Base-by-base conservation (phyloP, 1,284 basidiomycete species). In the Marasmius tenuissimus region DNA sequence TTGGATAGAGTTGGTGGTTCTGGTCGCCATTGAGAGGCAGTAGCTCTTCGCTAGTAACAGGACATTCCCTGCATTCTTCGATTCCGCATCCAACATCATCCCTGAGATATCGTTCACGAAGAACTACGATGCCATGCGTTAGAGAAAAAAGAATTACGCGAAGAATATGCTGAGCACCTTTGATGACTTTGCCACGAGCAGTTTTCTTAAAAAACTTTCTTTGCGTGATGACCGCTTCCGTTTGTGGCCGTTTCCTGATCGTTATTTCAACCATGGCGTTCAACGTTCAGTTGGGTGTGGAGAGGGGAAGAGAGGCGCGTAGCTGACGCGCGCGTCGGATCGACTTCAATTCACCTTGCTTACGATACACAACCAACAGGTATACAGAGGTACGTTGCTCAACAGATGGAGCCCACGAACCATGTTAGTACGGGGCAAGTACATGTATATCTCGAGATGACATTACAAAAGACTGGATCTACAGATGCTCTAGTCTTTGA, bases 201-300 rank as follows among this genome's bases (percentile, higher is more conserved):
- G 97, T 98, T 78, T 99, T 99, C 76, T 93, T 95, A 80, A 94
- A 91, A 73, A 95, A 97, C 73, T 94, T 96, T 64, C 90, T 87
- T 69, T 94, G 92, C 0, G 92, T 91, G 4, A 93, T 73, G 1
- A 87, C 85, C 0, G 89, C 86, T 72, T 96, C 94, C 16, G 84
- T 81, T 27, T 83, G 76, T 11, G 89, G 82, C 61, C 94, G 80
- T 70, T 94, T 96, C 42, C 89, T 79, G 55, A 96, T 92, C 0
- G 88, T 89, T 58, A 95, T 94, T 64, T 87, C 84, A 50, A 78
- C 79, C 81, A 83, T 81, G 20, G 12, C 22, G 45, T 20, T n/a
- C 12, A 14, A 5, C 4, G 18, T 49, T n/a, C 11, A 48, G 38
- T 50, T 57, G 3, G 48, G 18, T 3, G 18, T 49, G 11, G 16